Percentiles rank a stretch among this genome's conserved stretches.
Evolutionary conservation across 805 yeast genomes (phyloP).

Genomic region (Candida cerambycidarum): DNA sequence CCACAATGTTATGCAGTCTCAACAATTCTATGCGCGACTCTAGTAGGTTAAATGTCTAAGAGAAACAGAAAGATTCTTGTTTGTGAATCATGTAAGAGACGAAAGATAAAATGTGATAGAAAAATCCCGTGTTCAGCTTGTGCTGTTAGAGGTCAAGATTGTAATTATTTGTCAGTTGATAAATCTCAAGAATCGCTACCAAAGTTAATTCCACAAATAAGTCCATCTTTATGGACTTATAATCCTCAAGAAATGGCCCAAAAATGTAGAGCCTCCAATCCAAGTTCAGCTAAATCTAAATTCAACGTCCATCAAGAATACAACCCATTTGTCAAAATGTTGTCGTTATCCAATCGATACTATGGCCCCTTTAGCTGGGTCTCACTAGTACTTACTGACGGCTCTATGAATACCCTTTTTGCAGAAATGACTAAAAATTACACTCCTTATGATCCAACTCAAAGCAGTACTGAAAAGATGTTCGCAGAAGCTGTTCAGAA

Average conservation of each 20-base stretch:
- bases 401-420: background rate
- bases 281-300: background rate
- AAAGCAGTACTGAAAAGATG: background rate
- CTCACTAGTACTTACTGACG: slow-evolving; percentile 4
- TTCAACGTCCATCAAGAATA: slow-evolving; percentile 1
- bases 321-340: slow-evolving; percentile 1
- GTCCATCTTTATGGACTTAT: background rate
- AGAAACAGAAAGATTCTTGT: slow-evolving; percentile 32
- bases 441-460: background rate
- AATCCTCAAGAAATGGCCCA: background rate
- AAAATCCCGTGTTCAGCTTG: slow-evolving; percentile 38
- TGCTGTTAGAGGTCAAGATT: slow-evolving; percentile 21
- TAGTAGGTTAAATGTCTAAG: slow-evolving; percentile 1
- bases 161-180: background rate
- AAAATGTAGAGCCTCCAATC: background rate
- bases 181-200: background rate
- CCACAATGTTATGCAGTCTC: too few relatives aligned
- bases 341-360: background rate
- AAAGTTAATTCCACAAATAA: background rate
- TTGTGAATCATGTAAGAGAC: slow-evolving; percentile 34
- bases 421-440: background rate
- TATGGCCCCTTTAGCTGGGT: slow-evolving; percentile 11
- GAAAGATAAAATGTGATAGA: slow-evolving; percentile 40
- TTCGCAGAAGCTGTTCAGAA: background rate
- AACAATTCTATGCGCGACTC: too few relatives aligned